These are phyloP conservation scores for Myxozyma lipomycoides DNA, from an alignment of 805 yeast species.

Conservation along the genomic window DNA sequence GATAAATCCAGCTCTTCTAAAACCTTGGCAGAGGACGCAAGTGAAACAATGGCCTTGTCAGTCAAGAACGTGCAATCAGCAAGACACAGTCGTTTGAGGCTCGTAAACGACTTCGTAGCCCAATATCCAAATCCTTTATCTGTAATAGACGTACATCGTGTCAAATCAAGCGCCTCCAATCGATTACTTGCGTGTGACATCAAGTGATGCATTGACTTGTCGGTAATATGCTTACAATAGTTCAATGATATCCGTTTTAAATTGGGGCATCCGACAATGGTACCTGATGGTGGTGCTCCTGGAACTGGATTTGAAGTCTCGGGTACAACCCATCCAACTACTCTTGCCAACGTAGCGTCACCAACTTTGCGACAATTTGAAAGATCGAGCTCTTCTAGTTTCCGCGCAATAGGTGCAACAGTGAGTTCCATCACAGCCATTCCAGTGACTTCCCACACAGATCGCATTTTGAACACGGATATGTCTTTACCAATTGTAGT, in stretches of 20 bases:
- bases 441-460: slow-evolving; percentile 74
- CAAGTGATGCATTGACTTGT: slow-evolving; percentile 59
- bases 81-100: slow-evolving; percentile 50
- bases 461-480: slow-evolving; percentile 53
- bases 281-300: slow-evolving; percentile 21
- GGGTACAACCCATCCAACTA: slow-evolving; percentile 52
- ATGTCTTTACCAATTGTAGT: slow-evolving; percentile 68
- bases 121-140: slow-evolving; percentile 69
- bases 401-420: slow-evolving; percentile 57
- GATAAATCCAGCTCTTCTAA: slow-evolving; percentile 58
- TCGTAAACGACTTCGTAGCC: slow-evolving; percentile 55
- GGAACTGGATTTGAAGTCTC: slow-evolving; percentile 5
- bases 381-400: slow-evolving; percentile 58
- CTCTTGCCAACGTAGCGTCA: slow-evolving; percentile 65
- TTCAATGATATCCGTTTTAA: slow-evolving; percentile 55
- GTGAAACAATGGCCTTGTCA: slow-evolving; percentile 57
- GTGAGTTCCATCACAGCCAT: slow-evolving; percentile 79
- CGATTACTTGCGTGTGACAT: slow-evolving; percentile 56
- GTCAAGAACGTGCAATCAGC: slow-evolving; percentile 73
- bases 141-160: slow-evolving; percentile 74
- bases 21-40: slow-evolving; percentile 59
- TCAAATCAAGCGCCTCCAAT: slow-evolving; percentile 55
- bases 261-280: slow-evolving; percentile 54
- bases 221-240: slow-evolving; percentile 75
- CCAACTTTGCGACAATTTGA: slow-evolving; percentile 70